Evolutionary conservation across 768 basidiomycete genomes (phyloP), one percentile per base, ranked within the genome.

Genomic region (Rhodotorula kratochvilovae): DNA sequence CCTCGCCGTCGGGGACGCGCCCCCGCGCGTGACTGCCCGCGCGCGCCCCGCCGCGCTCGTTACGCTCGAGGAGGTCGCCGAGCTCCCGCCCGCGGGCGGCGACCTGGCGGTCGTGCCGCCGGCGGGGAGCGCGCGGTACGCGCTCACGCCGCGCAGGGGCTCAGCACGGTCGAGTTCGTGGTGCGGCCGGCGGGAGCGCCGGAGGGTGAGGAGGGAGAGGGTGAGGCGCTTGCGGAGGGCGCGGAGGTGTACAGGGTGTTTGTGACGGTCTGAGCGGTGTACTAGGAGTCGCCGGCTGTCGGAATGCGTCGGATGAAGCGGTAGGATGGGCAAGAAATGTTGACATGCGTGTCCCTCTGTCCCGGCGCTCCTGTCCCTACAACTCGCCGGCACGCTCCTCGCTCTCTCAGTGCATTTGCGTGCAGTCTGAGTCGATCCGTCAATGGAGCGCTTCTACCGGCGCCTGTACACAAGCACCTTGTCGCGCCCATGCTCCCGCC

Each of bases 171-270:
- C 33, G 73, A 74, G 54, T 67, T 67, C n/a, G 31, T 55, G 11
- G 58, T 59, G 5, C 27, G 42, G 25, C 57, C 67, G 23, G 56
- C 43, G 5, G 48, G 39, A 5, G 56, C 42, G n/a, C 12, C 45
- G 13, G 35, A 3, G 15, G 2, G 31, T 35, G 54, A 16, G 12
- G 51, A 53, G n/a, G n/a, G 51, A 10, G 12, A 53, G n/a, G 51
- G 17, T 21, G 43, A 7, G 33, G 57, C 27, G 17, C 50, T 50
- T 7, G 62, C 39, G 1, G 27, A 17, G 15, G 2, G 39, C 16
- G 56, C 46, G 43, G 72, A 73, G 58, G 68, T 73, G 23, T 73
- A 67, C 33, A 35, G 72, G 35, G n/a, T 63, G 23, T 73, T 73
- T 46, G 48, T 73, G 27, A 61, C 60, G 11, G 57, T 53, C 50